phyloP scores from a whole-genome alignment of 2,329 filamentous ascomycete genomes.

The Aspergillus terreus region DNA sequence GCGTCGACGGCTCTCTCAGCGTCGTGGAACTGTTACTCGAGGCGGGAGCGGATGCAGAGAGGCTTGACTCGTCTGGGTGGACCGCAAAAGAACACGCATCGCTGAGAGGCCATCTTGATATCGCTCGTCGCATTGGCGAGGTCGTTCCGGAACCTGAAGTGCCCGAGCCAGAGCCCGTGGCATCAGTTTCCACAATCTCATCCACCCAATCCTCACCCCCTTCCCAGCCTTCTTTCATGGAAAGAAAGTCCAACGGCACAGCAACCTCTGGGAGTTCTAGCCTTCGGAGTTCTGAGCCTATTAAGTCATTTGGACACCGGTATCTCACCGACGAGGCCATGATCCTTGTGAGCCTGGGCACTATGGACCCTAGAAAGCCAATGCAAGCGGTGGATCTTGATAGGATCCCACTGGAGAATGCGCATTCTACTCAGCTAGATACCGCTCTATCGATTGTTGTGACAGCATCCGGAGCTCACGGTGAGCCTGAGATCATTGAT shows the following conservation, averaged over 20 bases:
- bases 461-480: conserved; percentile 76
- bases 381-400: conserved; percentile 80
- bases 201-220: conserved; percentile 35
- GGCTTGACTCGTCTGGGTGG: conserved; percentile 84
- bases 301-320: conserved; percentile 94
- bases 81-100: conserved; percentile 90
- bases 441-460: conserved; percentile 90
- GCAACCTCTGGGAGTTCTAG: conserved; percentile 38
- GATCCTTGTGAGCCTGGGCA: conserved; percentile 86
- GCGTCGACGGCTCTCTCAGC: conserved; percentile 76
- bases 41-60: conserved; percentile 71
- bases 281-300: conserved; percentile 59
- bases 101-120: conserved; percentile 78
- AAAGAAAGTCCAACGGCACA: conserved; percentile 39
- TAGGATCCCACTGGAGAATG: conserved; percentile 78
- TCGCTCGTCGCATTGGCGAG: conserved; percentile 66
- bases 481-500: conserved; percentile 86
- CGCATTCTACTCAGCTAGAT: conserved; percentile 88
- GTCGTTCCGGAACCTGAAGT: conserved; percentile 46
- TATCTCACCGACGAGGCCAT: conserved; percentile 88
- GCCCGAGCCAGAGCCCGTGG: conserved; percentile 29
- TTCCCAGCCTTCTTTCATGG: conserved; percentile 37
- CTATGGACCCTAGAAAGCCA: conserved; percentile 87
- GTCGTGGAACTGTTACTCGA: conserved; percentile 75
- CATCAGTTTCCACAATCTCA: conserved; percentile 28